These are phyloP conservation scores for Populus simonii DNA, from an alignment of 345 rosid species.

Conservation along the genomic window DNA sequence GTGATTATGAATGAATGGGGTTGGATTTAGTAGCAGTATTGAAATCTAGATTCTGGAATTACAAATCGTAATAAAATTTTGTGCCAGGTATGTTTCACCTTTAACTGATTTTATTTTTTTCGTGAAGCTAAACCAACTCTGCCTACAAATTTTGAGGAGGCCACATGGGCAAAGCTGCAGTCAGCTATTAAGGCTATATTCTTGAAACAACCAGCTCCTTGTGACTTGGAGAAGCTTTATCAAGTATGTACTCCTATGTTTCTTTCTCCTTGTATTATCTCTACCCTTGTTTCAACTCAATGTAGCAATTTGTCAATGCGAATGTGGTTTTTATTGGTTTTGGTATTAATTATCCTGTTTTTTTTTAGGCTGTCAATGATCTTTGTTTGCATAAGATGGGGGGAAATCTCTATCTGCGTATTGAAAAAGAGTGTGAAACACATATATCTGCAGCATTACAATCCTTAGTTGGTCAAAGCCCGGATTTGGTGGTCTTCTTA, in stretches of 20 bases:
- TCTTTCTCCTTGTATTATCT: slow-evolving; percentile 9
- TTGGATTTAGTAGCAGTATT: background rate
- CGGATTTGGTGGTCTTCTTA: slow-evolving; percentile 86
- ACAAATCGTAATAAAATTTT: background rate
- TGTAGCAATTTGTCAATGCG: background rate
- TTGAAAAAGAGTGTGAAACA: slow-evolving; percentile 85
- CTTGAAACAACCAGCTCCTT: slow-evolving; percentile 63
- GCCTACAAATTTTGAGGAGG: slow-evolving; percentile 85
- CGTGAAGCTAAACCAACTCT: slow-evolving; percentile 75
- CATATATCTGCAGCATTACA: slow-evolving; percentile 72
- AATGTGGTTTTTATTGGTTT: background rate
- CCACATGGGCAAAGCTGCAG: slow-evolving; percentile 84
- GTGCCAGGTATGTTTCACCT: slow-evolving; percentile 2
- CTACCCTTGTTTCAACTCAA: background rate
- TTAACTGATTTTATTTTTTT: slow-evolving; percentile 6
- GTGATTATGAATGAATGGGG: background rate
- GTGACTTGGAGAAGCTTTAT: slow-evolving; percentile 79
- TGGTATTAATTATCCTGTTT: slow-evolving; percentile 12
- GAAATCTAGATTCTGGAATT: slow-evolving; percentile 2
- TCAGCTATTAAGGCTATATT: slow-evolving; percentile 94
- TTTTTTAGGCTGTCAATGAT: slow-evolving; percentile 76
- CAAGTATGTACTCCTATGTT: slow-evolving; percentile 47
- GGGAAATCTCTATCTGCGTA: slow-evolving; percentile 79
- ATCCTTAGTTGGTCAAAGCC: slow-evolving; percentile 89
- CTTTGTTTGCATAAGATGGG: slow-evolving; percentile 91